These are phyloP conservation scores for Pulveroboletus sp. DNA, from an alignment of 768 basidiomycete species.

Conservation along the genomic window DNA sequence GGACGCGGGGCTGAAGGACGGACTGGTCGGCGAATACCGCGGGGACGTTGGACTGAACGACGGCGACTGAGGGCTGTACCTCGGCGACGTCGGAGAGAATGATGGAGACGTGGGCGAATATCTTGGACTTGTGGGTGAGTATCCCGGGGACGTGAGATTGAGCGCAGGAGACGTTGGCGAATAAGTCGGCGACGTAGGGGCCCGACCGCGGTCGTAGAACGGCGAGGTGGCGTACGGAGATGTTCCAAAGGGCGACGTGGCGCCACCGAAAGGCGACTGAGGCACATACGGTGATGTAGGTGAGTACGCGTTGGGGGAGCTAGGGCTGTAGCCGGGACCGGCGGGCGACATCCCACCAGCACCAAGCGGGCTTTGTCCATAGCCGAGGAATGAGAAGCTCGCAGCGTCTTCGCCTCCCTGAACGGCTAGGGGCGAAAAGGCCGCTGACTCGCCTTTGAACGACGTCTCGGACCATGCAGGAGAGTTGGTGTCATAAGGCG, in stretches of 20 bases:
- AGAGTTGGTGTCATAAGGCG: conserved; percentile 91
- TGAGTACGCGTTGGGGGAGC: conserved; percentile 85
- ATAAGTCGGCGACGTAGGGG: conserved; percentile 76
- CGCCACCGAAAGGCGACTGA: conserved; percentile 78
- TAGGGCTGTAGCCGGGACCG: conserved; percentile 84
- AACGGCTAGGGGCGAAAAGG: conserved; percentile 92
- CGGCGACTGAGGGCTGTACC: conserved; percentile 86
- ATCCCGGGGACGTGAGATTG: conserved; percentile 74
- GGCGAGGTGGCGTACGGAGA: conserved; percentile 85
- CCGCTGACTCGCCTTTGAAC: conserved; percentile 81
- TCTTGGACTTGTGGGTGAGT: conserved; percentile 67
- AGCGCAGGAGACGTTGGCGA: conserved; percentile 85
- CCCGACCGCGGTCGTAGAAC: conserved; percentile 65
- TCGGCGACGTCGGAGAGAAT: conserved; percentile 81
- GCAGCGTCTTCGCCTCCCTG: conserved; percentile 81
- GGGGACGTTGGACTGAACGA: conserved; percentile 90
- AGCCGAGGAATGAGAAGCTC: conserved; percentile 69
- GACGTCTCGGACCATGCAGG: conserved; percentile 75
- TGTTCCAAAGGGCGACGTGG: conserved; percentile 77
- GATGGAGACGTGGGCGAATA: conserved; percentile 83
- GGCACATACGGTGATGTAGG: conserved; percentile 89
- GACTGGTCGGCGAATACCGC: conserved; percentile 84
- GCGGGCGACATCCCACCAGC: conserved; percentile 88
- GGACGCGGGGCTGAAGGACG: conserved; percentile 91
- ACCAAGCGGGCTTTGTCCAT: conserved; percentile 81